Conservation (phyloP, 2,329 filamentous ascomycete species). For the Ophiostoma montium region DNA sequence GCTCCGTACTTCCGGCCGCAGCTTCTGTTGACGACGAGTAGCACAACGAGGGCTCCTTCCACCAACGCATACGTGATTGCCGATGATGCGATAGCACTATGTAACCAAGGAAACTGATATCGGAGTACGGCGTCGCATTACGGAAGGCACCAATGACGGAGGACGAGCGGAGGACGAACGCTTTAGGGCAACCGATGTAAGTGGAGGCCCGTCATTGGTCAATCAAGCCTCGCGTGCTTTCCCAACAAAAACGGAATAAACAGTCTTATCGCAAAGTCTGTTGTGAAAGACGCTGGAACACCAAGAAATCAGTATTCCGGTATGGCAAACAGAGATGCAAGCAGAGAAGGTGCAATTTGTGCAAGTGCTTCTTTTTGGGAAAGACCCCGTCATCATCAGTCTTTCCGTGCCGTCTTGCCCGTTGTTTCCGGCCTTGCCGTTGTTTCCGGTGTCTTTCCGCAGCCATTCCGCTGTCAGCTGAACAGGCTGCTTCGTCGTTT, state of each 20-base stretch:
- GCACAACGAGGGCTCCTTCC: neutral
- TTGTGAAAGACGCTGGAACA: neutral
- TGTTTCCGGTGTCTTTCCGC: too few species aligned
- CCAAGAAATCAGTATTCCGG: neutral
- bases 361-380: too few species aligned
- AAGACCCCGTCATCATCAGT: too few species aligned
- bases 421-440: too few species aligned
- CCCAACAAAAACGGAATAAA: constrained; percentile 11
- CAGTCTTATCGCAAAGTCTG: neutral
- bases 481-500: too few species aligned
- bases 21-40: neutral
- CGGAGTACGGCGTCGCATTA: neutral
- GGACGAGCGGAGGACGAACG: neutral
- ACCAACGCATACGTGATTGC: too few species aligned
- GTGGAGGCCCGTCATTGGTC: constrained; percentile 11
- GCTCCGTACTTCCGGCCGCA: too few species aligned
- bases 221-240: constrained; percentile 2
- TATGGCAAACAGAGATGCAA: neutral
- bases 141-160: neutral
- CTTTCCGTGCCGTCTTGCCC: too few species aligned
- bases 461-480: too few species aligned
- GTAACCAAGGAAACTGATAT: neutral
- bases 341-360: neutral
- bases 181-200: constrained; percentile 8
- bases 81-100: neutral